These are phyloP conservation scores for Cucumis cinereus DNA, from an alignment of 306 rosid genomes.

Conservation along the genomic window DNA sequence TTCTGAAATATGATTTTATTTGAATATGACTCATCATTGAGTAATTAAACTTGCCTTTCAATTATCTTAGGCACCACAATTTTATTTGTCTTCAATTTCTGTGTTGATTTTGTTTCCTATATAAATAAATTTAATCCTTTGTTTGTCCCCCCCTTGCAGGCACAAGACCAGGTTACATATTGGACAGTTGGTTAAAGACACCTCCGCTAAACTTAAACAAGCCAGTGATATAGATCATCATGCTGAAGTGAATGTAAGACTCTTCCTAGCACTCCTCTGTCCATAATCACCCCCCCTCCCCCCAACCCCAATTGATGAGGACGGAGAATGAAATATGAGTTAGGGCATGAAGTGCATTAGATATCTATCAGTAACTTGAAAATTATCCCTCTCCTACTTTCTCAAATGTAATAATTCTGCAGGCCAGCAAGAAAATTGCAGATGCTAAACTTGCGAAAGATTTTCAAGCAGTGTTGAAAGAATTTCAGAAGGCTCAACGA, in stretches of 20 bases:
- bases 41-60: neutral
- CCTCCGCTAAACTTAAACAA: slow-evolving; percentile 82
- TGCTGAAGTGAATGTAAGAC: slow-evolving; percentile 56
- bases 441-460: slow-evolving; percentile 97
- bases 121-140: neutral
- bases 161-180: slow-evolving; percentile 84
- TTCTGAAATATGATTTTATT: too few relatives aligned
- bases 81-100: neutral
- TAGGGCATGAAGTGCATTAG: neutral
- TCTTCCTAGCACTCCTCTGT: neutral
- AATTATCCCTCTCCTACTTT: neutral
- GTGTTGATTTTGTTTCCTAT: neutral
- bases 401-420: slow-evolving; percentile 12
- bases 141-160: slow-evolving; percentile 31
- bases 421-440: slow-evolving; percentile 87
- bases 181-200: slow-evolving; percentile 92
- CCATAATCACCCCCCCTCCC: neutral
- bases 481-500: slow-evolving; percentile 93
- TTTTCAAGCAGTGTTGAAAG: slow-evolving; percentile 86
- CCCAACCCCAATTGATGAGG: neutral
- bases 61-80: neutral
- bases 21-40: neutral
- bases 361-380: neutral
- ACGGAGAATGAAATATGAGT: neutral
- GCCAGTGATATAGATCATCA: slow-evolving; percentile 88